Conservation (phyloP, 2,329 filamentous ascomycete genomes). For the Fusarium tanahbumbuense region DNA sequence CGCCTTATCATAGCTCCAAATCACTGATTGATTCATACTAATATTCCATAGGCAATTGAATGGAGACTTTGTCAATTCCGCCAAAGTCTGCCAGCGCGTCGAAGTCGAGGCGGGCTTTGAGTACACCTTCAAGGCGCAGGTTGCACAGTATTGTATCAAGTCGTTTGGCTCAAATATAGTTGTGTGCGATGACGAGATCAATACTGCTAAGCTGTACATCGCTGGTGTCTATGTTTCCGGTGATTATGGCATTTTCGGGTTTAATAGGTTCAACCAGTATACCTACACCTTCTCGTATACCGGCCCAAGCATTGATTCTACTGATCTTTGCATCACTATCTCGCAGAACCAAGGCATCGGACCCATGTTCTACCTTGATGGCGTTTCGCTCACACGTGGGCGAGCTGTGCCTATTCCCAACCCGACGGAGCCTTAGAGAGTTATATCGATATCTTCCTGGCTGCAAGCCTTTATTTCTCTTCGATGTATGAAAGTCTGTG, state of each 20-base stretch:
- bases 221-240: neutral
- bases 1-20: rapidly evolving
- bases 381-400: neutral
- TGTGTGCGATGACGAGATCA: rapidly evolving
- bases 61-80: neutral
- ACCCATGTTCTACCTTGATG: neutral
- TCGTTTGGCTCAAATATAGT: neutral
- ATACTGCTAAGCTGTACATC: neutral
- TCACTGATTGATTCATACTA: neutral
- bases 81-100: neutral
- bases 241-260: rapidly evolving
- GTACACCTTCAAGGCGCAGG: neutral
- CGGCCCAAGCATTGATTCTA: neutral
- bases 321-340: neutral
- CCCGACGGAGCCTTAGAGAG: neutral
- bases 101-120: neutral
- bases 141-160: neutral
- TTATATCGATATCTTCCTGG: too few species aligned
- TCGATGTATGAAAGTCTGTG: too few species aligned
- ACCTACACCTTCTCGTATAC: neutral
- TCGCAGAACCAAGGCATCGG: neutral
- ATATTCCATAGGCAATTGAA: neutral
- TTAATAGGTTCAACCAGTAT: neutral
- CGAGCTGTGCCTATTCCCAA: neutral
- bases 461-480: rapidly evolving